Base-by-base conservation (phyloP, 2,329 filamentous ascomycete genomes). In the Whalleya microplaca region DNA sequence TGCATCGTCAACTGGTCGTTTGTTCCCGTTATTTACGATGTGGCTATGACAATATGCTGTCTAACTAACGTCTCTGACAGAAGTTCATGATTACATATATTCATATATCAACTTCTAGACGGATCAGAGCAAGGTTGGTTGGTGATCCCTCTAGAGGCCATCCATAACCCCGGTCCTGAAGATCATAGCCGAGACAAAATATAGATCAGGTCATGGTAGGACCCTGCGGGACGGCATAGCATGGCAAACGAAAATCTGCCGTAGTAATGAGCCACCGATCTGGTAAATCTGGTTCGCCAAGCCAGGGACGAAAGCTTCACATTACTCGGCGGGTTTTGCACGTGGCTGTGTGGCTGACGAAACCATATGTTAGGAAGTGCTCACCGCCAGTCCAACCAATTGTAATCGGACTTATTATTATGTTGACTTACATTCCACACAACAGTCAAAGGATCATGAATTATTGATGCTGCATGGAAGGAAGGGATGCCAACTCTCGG, bases 261-360 rank as follows among this genome's bases (percentile, higher is more conserved):
- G 32, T 48, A 41, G 29, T n/a, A 47, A 43, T 19, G 42, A 32
- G 23, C 49, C 50, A 46, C n/a, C 21, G n/a, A 37, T 20, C 27
- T 37, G 9, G 14, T 7, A 42, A 40, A 21, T 51, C 19, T 42
- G 19, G 37, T 42, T 56, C 43, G 37, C 21, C 32, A 6, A 37
- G 14, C 32, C 7, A 12, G 8, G 32, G 32, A 37, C 32, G 32
- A 37, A 29, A 5, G 27, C 27, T 29, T 29, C 27, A n/a, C n/a
- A 27, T 27, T 4, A 27, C 23, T 27, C 23, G 23, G 23, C 9
- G 23, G 9, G 9, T 27, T 27, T 27, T 4, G 23, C 23, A 27
- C 23, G 23, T 27, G 23, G 23, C 23, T 27, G 4, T 9, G 23
- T 27, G 23, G 23, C 23, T 27, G 4, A 27, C 23, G 23, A 4